These are phyloP conservation scores for Eimeria falciformis DNA, from an alignment of 169 alveolate species.

Conservation along the genomic window DNA sequence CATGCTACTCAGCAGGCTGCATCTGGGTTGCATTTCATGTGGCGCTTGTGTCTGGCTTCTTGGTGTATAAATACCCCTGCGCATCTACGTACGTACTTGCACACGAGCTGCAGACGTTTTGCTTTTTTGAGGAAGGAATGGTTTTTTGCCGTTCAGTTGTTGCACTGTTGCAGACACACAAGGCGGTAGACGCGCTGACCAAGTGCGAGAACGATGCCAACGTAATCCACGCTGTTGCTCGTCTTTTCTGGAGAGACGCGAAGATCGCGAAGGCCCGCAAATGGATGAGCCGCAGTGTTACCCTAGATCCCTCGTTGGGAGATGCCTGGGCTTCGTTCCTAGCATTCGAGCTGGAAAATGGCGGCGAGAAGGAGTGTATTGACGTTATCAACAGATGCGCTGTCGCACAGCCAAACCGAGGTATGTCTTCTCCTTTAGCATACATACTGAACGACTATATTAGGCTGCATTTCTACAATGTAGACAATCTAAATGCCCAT, in stretches of 20 bases:
- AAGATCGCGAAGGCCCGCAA: conserved; percentile 95
- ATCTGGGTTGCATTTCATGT: too few species aligned
- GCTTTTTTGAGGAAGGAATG: too few species aligned
- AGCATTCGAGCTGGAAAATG: conserved; percentile 93
- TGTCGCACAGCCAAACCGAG: conserved; percentile 89
- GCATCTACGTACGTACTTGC: not conserved
- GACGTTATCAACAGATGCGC: conserved; percentile 86
- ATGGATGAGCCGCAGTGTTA: conserved; percentile 96
- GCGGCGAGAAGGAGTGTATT: conserved; percentile 82
- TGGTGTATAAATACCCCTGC: not conserved
- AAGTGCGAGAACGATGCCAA: conserved; percentile 95
- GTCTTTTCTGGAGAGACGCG: conserved; percentile 93
- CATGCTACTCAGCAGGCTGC: too few species aligned
- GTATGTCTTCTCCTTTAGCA: conserved; percentile 42
- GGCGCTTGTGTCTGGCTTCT: not conserved
- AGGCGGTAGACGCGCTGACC: conserved; percentile 94
- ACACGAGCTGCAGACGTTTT: not conserved
- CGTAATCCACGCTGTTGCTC: conserved; percentile 94
- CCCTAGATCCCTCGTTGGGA: conserved; percentile 93
- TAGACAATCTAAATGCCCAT: too few species aligned
- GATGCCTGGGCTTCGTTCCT: conserved; percentile 96
- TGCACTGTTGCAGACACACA: conserved; percentile 85
- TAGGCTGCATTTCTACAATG: too few species aligned
- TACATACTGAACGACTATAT: too few species aligned
- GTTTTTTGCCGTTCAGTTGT: too few species aligned